Evolutionary conservation across 208 protist species (phyloP).

Genomic region (Leishmania tropica): DNA sequence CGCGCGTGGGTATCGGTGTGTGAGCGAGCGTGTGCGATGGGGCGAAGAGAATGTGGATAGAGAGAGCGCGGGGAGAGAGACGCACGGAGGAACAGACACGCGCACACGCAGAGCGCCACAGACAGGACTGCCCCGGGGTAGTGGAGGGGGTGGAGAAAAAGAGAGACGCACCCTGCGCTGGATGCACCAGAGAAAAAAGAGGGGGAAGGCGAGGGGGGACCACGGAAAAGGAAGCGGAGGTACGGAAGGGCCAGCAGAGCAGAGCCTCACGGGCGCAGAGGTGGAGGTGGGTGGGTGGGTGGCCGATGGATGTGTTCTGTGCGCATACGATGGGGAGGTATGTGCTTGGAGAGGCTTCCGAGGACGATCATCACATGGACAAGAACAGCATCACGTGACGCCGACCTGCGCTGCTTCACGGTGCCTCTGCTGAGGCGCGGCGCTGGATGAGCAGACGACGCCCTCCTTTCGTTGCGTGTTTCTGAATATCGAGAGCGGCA

Average conservation of each 20-base stretch:
- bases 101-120: neutral
- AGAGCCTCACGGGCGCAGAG: constrained; percentile 9
- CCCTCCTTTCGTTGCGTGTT: neutral
- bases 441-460: neutral
- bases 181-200: constrained; percentile 2
- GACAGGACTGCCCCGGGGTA: neutral
- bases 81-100: neutral
- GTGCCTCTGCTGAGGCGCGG: neutral
- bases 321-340: neutral
- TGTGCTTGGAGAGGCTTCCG: neutral
- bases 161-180: neutral
- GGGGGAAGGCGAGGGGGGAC: constrained; percentile 13
- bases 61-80: neutral
- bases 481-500: neutral
- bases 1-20: neutral
- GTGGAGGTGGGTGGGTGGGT: neutral
- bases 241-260: constrained; percentile 5
- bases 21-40: constrained; percentile 4
- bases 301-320: neutral
- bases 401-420: neutral
- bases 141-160: neutral
- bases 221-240: neutral
- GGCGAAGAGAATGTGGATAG: neutral
- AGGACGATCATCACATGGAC: neutral
- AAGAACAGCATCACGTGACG: neutral